Conservation (phyloP, 2,329 filamentous ascomycete genomes). For the Phialocephala sp. region DNA sequence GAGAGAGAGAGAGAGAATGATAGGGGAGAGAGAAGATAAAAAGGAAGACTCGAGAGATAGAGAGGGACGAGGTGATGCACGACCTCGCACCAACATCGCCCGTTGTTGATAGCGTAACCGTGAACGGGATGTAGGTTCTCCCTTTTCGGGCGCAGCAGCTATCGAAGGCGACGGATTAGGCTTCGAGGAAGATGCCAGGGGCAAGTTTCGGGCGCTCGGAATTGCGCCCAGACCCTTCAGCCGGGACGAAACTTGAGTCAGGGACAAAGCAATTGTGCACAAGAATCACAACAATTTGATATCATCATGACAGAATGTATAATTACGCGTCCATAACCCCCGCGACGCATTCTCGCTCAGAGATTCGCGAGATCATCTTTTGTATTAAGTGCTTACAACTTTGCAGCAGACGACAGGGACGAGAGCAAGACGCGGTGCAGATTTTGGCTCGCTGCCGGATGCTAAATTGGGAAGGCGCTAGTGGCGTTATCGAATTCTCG, state of each 20-base stretch:
- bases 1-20: no score
- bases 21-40: constrained; percentile 5
- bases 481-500: constrained; percentile 10
- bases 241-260: not conserved
- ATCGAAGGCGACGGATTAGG: not conserved
- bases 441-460: not conserved
- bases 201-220: not conserved
- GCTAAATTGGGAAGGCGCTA: constrained; percentile 8
- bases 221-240: not conserved
- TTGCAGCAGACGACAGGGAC: not conserved
- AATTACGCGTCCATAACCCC: not conserved
- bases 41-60: not conserved
- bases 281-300: not conserved
- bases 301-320: not conserved
- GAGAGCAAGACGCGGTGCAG: not conserved
- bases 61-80: constrained; percentile 6
- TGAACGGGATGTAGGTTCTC: not conserved
- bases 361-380: not conserved
- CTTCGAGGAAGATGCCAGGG: not conserved
- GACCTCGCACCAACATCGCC: constrained; percentile 3
- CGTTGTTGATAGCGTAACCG: not conserved
- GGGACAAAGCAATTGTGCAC: not conserved
- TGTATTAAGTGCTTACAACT: not conserved
- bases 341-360: not conserved
- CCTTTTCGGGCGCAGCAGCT: not conserved